Evolutionary conservation across 352 stramenopile species (phyloP), one percentile per base, ranked within the genome.

Genomic region (Peronospora destructor): DNA sequence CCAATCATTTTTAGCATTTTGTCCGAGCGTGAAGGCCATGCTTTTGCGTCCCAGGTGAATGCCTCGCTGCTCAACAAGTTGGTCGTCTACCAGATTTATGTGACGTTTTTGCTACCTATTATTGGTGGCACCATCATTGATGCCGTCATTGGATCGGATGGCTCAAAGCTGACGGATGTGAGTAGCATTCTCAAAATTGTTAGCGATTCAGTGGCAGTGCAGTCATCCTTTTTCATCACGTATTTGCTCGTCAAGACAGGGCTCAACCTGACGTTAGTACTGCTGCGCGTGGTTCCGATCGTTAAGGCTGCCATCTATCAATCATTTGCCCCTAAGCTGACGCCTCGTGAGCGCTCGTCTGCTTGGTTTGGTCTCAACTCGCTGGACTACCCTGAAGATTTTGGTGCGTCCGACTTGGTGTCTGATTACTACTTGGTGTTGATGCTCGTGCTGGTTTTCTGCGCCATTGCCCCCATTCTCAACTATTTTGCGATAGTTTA

Each of bases 1-100:
- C 82, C 82, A 4, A 90, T 92, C 25, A 92, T 92, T 45, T 88
- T 92, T 23, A 74, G 76, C 6, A 76, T 88, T 28, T 43, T 92
- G 25, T 90, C 79, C 29, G 85, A 87, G 49, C 78, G 77, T 9
- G 82, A 92, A 60, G 82, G 82, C 12, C 82, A 92, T 44, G 61
- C 78, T 5, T 84, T 83, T 11, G 72, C 61, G 0, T 73, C 78
- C 2, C 73, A 74, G 19, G 73, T 92, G 13, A 54, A 75, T 33
- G 68, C 73, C 4, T 92, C 82, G 37, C 62, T 88, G 43, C 67
- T 92, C 43, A 85, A 87, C 59, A 92, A 92, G 49, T 52, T 92
- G 6, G 70, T 92, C 30, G 67, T 80, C 25, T 90, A 90, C 59
- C 82, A 92, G 58, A 76, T 85, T 39, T 90, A 87, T 54, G 64